phyloP scores from a whole-genome alignment of 2,329 filamentous ascomycete genomes.

The Fusarium irregulare region DNA sequence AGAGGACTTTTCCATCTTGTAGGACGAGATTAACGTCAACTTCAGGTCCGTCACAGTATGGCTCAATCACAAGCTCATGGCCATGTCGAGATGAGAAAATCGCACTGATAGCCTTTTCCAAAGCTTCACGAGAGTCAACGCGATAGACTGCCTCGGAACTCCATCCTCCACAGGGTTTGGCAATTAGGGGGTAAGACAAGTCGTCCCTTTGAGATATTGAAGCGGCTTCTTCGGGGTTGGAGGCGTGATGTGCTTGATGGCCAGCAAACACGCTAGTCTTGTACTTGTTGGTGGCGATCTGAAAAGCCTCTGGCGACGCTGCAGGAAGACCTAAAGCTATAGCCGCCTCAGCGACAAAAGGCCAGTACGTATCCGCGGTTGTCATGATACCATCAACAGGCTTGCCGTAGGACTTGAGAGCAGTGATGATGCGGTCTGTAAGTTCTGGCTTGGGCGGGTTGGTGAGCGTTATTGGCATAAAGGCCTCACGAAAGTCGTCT shows the following conservation, averaged over 20 bases:
- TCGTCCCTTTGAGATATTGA: neutral
- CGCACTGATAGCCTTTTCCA: constrained; percentile 1
- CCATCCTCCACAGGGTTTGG: constrained; percentile 16
- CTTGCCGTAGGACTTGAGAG: neutral
- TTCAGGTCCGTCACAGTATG: constrained; percentile 40
- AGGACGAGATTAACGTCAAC: constrained; percentile 40
- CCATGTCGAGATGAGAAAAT: constrained; percentile 15
- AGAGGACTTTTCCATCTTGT: constrained; percentile 34
- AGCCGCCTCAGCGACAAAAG: constrained; percentile 10
- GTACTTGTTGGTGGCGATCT: constrained; percentile 14
- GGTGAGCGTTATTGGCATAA: neutral
- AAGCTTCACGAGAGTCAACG: constrained; percentile 14
- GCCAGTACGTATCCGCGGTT: constrained; percentile 11
- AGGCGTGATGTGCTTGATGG: constrained; percentile 8
- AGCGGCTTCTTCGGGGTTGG: neutral
- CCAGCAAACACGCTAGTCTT: constrained; percentile 8
- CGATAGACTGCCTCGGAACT: constrained; percentile 32
- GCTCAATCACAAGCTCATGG: constrained; percentile 29
- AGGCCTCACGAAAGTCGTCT: neutral
- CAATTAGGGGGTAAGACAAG: constrained; percentile 4
- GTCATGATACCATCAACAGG: constrained; percentile 11
- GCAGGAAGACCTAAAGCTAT: constrained; percentile 6
- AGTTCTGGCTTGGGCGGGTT: neutral
- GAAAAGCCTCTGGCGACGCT: constrained; percentile 1
- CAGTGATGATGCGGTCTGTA: neutral